These are phyloP conservation scores for Nitzschia sp. DNA, from an alignment of 108 stramenopile genomes.

Conservation along the genomic window DNA sequence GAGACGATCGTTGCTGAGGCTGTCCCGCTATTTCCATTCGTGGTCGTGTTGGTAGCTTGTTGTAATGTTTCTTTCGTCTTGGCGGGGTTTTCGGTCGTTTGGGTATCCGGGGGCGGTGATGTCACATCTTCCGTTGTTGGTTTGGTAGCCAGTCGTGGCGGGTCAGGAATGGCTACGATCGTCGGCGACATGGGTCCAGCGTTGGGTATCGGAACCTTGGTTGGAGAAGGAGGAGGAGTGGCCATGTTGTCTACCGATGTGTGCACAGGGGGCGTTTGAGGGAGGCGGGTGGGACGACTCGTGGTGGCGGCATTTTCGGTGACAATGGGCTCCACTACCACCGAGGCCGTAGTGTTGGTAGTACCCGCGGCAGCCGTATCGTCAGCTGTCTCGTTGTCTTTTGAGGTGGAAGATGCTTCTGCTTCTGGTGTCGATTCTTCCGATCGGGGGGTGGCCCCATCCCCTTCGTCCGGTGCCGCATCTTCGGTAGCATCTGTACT, in stretches of 20 bases:
- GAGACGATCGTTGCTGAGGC: too few species aligned
- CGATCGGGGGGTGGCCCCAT: neutral
- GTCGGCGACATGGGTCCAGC: neutral
- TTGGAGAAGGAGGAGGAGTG: neutral
- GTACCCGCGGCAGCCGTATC: neutral
- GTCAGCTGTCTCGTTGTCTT: neutral
- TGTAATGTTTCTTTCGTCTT: neutral
- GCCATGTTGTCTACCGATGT: neutral
- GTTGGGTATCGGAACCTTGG: neutral
- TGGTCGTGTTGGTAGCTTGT: too few species aligned
- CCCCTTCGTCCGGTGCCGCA: too few species aligned
- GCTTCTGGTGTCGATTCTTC: neutral
- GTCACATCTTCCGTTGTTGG: neutral
- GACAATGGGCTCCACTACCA: too few species aligned
- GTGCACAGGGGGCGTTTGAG: neutral
- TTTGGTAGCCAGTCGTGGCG: neutral
- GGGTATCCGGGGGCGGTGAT: neutral
- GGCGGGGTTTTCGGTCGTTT: neutral
- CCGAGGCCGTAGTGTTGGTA: too few species aligned
- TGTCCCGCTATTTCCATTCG: too few species aligned
- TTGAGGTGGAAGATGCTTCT: neutral
- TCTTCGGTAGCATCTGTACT: too few species aligned
- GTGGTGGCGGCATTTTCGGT: too few species aligned
- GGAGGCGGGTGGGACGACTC: too few species aligned
- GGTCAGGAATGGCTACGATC: neutral